phyloP scores from a whole-genome alignment of 2,329 filamentous ascomycete species.

The Ambrosiella cleistominuta region DNA sequence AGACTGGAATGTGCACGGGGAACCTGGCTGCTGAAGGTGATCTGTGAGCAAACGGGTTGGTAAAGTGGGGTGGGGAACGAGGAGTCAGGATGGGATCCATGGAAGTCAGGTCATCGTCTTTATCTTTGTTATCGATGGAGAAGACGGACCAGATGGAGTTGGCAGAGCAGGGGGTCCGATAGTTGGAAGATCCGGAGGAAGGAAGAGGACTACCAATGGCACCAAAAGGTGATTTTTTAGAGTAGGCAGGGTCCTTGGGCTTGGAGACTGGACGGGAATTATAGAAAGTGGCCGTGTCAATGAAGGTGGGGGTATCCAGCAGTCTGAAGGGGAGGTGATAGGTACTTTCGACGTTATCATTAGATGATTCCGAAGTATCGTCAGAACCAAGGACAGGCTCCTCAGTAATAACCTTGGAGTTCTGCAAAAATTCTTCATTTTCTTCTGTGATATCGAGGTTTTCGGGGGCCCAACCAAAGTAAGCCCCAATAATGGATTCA shows the following conservation, averaged over 20 bases:
- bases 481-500: too few species aligned
- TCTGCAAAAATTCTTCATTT: too few species aligned
- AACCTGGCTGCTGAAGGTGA: background rate
- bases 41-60: background rate
- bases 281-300: background rate
- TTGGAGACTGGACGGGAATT: background rate
- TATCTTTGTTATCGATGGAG: too few species aligned
- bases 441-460: too few species aligned
- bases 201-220: background rate
- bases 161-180: background rate
- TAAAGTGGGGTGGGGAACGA: background rate
- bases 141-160: background rate
- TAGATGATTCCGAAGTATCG: too few species aligned
- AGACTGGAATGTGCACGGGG: background rate
- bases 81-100: background rate
- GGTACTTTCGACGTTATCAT: too few species aligned
- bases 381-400: too few species aligned
- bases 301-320: too few species aligned
- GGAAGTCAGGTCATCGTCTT: background rate
- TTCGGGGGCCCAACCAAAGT: too few species aligned
- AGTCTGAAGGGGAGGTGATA: too few species aligned
- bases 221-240: too few species aligned
- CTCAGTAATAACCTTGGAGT: too few species aligned
- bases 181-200: background rate
- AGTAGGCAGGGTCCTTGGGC: background rate